Conservation (phyloP, 805 yeast species). For the Grigorovia yakushimaensis region DNA sequence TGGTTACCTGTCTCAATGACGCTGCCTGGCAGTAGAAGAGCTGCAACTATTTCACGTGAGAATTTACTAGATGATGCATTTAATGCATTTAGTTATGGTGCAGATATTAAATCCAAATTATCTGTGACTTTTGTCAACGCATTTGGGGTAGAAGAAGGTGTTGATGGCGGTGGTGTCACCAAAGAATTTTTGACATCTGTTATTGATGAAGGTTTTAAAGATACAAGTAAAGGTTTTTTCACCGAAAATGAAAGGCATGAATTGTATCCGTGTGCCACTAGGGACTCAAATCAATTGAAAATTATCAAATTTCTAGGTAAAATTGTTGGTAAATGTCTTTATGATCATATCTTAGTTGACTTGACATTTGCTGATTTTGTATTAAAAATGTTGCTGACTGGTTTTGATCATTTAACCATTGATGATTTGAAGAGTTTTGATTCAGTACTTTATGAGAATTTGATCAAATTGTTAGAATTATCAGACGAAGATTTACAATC, state of each 20-base stretch:
- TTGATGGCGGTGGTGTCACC: constrained; percentile 95
- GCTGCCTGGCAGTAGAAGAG: constrained; percentile 6
- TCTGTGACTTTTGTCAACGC: constrained; percentile 61
- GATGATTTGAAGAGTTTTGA: constrained; percentile 75
- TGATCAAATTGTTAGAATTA: constrained; percentile 53
- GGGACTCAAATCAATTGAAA: constrained; percentile 24
- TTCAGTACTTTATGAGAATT: constrained; percentile 49
- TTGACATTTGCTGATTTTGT: constrained; percentile 81
- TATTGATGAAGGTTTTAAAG: constrained; percentile 54
- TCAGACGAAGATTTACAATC: constrained; percentile 42
- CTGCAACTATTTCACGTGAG: constrained; percentile 59
- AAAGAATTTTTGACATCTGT: constrained; percentile 79
- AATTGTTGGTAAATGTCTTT: constrained; percentile 80
- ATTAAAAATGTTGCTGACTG: constrained; percentile 53
- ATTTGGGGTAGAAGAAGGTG: constrained; percentile 72
- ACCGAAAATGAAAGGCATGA: constrained; percentile 42
- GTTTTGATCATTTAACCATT: constrained; percentile 38
- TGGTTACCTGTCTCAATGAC: constrained; percentile 37
- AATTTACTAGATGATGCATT: constrained; percentile 68
- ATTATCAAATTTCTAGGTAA: constrained; percentile 61
- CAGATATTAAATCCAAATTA: constrained; percentile 47
- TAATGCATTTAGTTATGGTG: constrained; percentile 46
- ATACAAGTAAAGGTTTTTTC: constrained; percentile 28
- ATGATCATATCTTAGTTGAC: constrained; percentile 73
- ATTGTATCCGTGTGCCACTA: constrained; percentile 46